Base-by-base conservation (phyloP, 352 stramenopile genomes). In the Phytophthora pseudosyringae region DNA sequence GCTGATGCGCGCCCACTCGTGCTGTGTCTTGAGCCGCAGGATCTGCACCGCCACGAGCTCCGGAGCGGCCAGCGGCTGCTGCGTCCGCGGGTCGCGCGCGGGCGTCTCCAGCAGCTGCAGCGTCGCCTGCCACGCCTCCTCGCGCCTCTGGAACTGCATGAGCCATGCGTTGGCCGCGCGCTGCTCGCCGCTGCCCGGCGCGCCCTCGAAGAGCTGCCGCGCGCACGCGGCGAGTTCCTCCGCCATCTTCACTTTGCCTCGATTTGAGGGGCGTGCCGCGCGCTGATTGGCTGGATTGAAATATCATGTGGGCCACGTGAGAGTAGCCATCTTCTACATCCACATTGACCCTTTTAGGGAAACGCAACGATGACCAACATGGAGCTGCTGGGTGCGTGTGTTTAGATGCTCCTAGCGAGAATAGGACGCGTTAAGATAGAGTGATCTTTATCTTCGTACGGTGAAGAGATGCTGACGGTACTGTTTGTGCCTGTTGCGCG, bases 41-140 rank as follows among this genome's bases (percentile, higher is more conserved):
- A 93, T 79, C 64, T 93, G 85, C 70, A 88, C 76, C 15, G 81
- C 83, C 32, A 91, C 81, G 26, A 91, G 67, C 52, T 89, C 69
- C 3, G 77, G 73, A 15, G 71, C 75, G 1, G 53, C 48, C 16
- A 76, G 38, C 3, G 60, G 28, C 10, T 52, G 73, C n/a, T 58
- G 69, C 25, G 49, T 66, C 25, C 46, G 47, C 12, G 48, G 38
- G 28, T 78, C 63, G 18, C 40, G 35, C 16, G 46, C 65, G 9
- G 73, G 69, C 25, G 63, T 59, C 57, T 86, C 56, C 28, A 93
- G 69, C 54, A 91, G 68, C 36, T 85, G 69, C 31, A 93, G 61
- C 26, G 81, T 74, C 4, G 79, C 75, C 15, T 71, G 58, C 82
- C 85, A 91, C 38, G 81, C 82, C 33, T 90, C 76, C 12, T 80